Evolutionary conservation across 75 land plant species (phyloP), one percentile per base, ranked within the genome.

Genomic region (Ceratopteris richardii): DNA sequence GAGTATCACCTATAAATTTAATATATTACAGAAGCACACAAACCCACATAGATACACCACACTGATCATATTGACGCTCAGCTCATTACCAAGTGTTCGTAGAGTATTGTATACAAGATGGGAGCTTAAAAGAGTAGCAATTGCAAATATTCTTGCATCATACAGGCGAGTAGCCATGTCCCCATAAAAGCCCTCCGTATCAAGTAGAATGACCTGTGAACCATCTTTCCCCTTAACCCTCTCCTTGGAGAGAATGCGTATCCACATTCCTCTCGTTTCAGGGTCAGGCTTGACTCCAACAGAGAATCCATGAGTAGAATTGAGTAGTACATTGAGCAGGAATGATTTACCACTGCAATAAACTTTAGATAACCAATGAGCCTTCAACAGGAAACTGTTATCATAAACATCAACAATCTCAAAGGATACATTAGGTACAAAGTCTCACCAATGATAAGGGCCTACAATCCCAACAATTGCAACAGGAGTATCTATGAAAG

Each of bases 211-310:
- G 22, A 57, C 69, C 39, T 56, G 66, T 7, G 78, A 75, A 25
- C 63, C 75, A 55, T 75, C 74, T 14, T 44, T 41, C 1, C 68
- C 69, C 14, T 43, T 52, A 4, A 70, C 43, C 50, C 59, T 64
- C 36, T 71, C 58, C 31, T 48, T 70, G 33, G 78, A 51, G 14
- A 75, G 44, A 53, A 75, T 47, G 23, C 78, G 62, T 12, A 75
- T 70, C 78, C 78, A 75, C 28, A 75, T 70, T 14, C 78, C 78
- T 23, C 67, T 73, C 27, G 78, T 75, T 61, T 75, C 78, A 44
- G 78, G 78, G 37, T 70, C 78, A 19, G 78, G 74, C 56, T 55
- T 73, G 2, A 76, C 63, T 31, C 74, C 75, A 16, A 75, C 78
- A 37, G 66, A 2, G 47, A 70, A 75, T n/a, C 78, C 78, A 37